Conservation (phyloP, 805 yeast species). For the Cyberlindnera galapagoensis region DNA sequence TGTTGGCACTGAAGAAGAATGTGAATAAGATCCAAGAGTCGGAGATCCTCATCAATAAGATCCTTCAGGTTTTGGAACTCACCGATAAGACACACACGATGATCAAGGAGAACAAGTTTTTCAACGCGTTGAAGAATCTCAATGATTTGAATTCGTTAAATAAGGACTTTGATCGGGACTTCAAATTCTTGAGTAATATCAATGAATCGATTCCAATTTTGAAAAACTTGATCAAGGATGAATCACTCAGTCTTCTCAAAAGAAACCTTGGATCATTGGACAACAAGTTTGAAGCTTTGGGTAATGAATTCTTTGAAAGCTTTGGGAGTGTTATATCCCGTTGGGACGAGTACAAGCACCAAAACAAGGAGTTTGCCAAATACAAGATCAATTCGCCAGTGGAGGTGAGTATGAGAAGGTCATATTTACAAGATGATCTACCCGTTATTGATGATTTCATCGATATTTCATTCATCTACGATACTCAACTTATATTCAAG, state of each 20-base stretch:
- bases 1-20: conserved; percentile 56
- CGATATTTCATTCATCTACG: conserved; percentile 69
- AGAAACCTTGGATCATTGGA: conserved; percentile 56
- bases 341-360: conserved; percentile 48
- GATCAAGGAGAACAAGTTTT: conserved; percentile 67
- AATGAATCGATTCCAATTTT: conserved; percentile 72
- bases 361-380: conserved; percentile 38
- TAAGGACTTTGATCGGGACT: conserved; percentile 62
- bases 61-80: conserved; percentile 76
- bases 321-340: conserved; percentile 48
- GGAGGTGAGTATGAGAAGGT: conserved; percentile 68
- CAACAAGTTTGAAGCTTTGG: conserved; percentile 39
- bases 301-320: conserved; percentile 48
- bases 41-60: conserved; percentile 56
- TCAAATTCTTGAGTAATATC: conserved; percentile 70
- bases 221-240: conserved; percentile 65
- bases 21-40: conserved; percentile 67
- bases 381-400: conserved; percentile 82
- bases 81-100: conserved; percentile 82
- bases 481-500: conserved; percentile 74
- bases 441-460: conserved; percentile 32
- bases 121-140: conserved; percentile 77
- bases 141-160: conserved; percentile 69
- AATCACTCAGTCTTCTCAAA: conserved; percentile 58
- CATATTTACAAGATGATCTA: conserved; percentile 35